Conservation (phyloP, 2,329 filamentous ascomycete genomes). For the Graphilbum ipis-grandicollis region DNA sequence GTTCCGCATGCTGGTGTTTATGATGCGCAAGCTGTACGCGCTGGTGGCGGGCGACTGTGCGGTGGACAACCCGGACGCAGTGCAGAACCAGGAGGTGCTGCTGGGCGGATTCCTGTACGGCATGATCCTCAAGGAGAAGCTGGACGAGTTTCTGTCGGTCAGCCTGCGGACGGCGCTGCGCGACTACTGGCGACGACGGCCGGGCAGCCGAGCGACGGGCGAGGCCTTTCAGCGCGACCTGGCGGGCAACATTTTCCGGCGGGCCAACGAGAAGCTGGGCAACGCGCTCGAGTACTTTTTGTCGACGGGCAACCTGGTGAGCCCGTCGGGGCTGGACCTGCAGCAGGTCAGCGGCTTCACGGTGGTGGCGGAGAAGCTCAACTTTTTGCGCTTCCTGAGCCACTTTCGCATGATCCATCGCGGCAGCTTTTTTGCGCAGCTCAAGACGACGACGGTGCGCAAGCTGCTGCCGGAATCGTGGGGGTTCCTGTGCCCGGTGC, state of each 20-base stretch:
- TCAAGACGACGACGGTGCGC: slow-evolving; percentile 93
- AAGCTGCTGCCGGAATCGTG: slow-evolving; percentile 93
- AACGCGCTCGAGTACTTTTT: slow-evolving; percentile 85
- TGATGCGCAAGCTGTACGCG: slow-evolving; percentile 89
- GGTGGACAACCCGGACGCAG: slow-evolving; percentile 88
- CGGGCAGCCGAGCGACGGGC: slow-evolving; percentile 58
- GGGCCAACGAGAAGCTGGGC: slow-evolving; percentile 77
- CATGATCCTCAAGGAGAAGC: slow-evolving; percentile 84
- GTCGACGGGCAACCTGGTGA: slow-evolving; percentile 85
- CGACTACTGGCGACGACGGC: slow-evolving; percentile 37
- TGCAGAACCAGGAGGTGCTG: slow-evolving; percentile 90
- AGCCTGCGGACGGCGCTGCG: slow-evolving; percentile 33
- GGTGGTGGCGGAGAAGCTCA: slow-evolving; percentile 95
- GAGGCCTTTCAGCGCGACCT: slow-evolving; percentile 68
- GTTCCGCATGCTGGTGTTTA: slow-evolving; percentile 84
- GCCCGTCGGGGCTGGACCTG: slow-evolving; percentile 78
- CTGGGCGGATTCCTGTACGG: slow-evolving; percentile 87
- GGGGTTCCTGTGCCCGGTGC: slow-evolving; percentile 94
- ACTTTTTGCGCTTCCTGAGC: slow-evolving; percentile 95
- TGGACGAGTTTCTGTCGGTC: slow-evolving; percentile 68
- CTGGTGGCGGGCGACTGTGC: slow-evolving; percentile 84
- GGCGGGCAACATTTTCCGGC: slow-evolving; percentile 56
- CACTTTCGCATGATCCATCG: slow-evolving; percentile 98
- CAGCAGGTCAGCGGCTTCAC: slow-evolving; percentile 93
- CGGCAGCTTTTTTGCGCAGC: slow-evolving; percentile 94